Evolutionary conservation across 129 eudicot genomes (phyloP).

Genomic region (Chrysanthemum seticuspe): DNA sequence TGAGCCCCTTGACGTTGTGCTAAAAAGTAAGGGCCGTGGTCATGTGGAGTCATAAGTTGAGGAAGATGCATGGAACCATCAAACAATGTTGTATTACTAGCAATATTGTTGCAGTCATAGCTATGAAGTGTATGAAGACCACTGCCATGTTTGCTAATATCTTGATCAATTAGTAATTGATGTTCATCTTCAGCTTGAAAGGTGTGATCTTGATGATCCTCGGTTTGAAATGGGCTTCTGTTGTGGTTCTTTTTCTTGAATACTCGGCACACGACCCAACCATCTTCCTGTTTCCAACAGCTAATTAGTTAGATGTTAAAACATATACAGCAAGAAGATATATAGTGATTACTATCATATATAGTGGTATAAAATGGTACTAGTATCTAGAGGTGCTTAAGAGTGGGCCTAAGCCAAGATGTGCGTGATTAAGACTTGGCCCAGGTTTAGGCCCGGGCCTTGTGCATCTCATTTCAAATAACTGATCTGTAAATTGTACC

Average conservation of each 20-base stretch:
- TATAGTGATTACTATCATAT: background rate
- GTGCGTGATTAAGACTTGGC: background rate
- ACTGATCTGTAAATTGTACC: slow-evolving; percentile 28
- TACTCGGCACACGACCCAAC: slow-evolving; percentile 95
- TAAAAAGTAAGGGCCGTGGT: slow-evolving; percentile 17
- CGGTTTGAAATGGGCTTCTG: slow-evolving; percentile 48
- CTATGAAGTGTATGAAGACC: slow-evolving; percentile 14
- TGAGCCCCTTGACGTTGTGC: slow-evolving; percentile 18
- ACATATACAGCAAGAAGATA: slow-evolving; percentile 1
- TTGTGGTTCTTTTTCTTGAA: slow-evolving; percentile 70
- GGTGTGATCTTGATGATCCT: slow-evolving; percentile 23
- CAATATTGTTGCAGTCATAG: slow-evolving; percentile 29
- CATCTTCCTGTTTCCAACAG: slow-evolving; percentile 64
- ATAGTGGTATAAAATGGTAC: background rate
- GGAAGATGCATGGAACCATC: slow-evolving; percentile 81
- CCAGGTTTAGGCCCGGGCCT: background rate
- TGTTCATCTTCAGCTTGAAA: slow-evolving; percentile 35
- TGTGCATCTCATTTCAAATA: too few species aligned
- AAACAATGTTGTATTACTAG: slow-evolving; percentile 34
- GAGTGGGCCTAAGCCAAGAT: too few species aligned
- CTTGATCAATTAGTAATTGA: slow-evolving; percentile 30
- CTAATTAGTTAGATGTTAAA: background rate
- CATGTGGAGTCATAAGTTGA: slow-evolving; percentile 43
- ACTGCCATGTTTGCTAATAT: slow-evolving; percentile 4
- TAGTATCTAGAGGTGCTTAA: background rate